Evolutionary conservation across 495 filamentous ascomycete genomes (phyloP), one percentile per base, ranked within the genome.

Genomic region (Thermothielavioides terrestris): DNA sequence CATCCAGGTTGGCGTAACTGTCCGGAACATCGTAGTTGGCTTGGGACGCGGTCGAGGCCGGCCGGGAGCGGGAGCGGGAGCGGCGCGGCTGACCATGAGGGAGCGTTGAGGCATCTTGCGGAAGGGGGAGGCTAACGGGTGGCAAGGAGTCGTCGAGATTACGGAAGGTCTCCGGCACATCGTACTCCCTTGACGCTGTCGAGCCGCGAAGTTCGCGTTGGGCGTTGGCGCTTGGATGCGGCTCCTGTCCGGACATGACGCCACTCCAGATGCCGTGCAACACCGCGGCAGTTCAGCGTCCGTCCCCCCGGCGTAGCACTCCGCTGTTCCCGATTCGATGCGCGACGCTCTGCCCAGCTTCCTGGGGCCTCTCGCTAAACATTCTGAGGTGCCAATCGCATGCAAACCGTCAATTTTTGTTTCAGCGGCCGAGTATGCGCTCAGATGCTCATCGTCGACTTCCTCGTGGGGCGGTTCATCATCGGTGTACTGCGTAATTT

Each of bases 1-100:
- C 77, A 45, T 70, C 67, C 18, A 79, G 59, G 52, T 76, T 72
- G 15, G 52, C 63, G 55, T 78, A 78, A 6, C 59, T 61, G 45
- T 72, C 68, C 6, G 74, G 75, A n/a, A 68, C 57, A 51, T 74
- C 55, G 42, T 77, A 76, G 21, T 60, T 55, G 5, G 35, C 32
- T 5, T 42, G 55, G 37, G 52, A 60, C 18, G 27, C 43, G 42
- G 36, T 49, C 18, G 43, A 58, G 28, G 31, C 2, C 20, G 54
- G 46, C 22, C 42, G 31, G 28, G 43, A 6, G n/a, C 18, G 43
- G 5, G 52, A 41, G 20, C 1, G 43, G n/a, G n/a, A n/a, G 14
- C 26, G 23, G 4, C 20, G 37, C 12, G 11, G 39, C n/a, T 25
- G 30, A 12, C 28, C 9, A 22, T 28, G 46, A 14, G 28, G 46